Evolutionary conservation across 805 yeast genomes (phyloP).

Genomic region (Candida mattraensis): DNA sequence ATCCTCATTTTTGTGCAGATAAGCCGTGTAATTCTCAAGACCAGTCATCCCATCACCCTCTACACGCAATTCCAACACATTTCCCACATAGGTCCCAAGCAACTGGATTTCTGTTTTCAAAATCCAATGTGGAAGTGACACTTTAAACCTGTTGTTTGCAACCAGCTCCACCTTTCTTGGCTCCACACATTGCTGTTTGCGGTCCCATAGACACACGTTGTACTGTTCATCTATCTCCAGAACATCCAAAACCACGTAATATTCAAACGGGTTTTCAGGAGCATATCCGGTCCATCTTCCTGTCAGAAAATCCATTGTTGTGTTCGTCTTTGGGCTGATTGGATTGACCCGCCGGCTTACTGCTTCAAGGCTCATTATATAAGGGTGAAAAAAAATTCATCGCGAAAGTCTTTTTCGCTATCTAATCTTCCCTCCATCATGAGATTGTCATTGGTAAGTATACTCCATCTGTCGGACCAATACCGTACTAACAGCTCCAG

Average conservation of each 20-base stretch:
- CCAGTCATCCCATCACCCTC: slow-evolving; percentile 5
- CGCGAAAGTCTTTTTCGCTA: no score
- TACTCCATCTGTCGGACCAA: no score
- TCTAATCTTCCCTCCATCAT: no score
- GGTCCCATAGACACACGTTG: slow-evolving; percentile 1
- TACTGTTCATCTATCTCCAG: not conserved
- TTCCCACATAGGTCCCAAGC: not conserved
- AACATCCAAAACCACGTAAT: slow-evolving; percentile 2
- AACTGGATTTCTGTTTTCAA: not conserved
- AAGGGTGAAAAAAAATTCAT: no score
- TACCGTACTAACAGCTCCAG: no score
- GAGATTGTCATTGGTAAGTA: no score
- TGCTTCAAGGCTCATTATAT: no score
- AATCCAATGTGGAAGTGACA: slow-evolving; percentile 2
- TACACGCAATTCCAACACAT: not conserved
- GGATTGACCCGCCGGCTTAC: no score
- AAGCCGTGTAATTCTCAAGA: not conserved
- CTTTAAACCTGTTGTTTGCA: not conserved
- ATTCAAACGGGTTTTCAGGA: not conserved
- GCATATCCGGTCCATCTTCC: slow-evolving; percentile 3
- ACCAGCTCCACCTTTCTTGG: not conserved
- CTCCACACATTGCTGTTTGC: not conserved
- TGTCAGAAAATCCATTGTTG: no score
- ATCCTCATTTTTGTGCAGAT: not conserved
- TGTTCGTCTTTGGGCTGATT: no score